Conservation (phyloP, 352 stramenopile genomes). For the Thraustotheca clavata region DNA sequence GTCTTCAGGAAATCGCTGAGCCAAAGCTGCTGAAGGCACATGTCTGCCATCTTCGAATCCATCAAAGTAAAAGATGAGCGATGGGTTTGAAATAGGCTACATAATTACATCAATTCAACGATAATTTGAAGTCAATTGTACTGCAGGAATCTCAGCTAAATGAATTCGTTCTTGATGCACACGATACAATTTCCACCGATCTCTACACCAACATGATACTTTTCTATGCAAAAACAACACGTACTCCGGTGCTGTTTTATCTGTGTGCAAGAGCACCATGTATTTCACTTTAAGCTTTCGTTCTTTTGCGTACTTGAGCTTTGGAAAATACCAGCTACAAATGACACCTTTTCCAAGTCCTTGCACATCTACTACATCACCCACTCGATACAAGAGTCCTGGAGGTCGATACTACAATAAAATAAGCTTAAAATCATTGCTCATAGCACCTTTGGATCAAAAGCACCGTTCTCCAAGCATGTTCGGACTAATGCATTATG, state of each 20-base stretch:
- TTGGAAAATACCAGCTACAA: constrained; percentile 41
- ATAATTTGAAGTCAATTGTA: constrained; percentile 17
- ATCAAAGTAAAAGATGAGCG: constrained; percentile 70
- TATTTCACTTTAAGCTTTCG: constrained; percentile 31
- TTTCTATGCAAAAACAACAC: not conserved
- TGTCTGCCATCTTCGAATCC: constrained; percentile 51
- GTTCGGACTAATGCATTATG: constrained; percentile 57
- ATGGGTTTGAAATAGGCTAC: constrained; percentile 51
- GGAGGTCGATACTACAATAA: constrained; percentile 38
- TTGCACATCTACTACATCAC: constrained; percentile 59
- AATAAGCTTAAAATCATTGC: not conserved
- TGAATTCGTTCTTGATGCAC: constrained; percentile 49
- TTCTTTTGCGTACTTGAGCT: constrained; percentile 30
- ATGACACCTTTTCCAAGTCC: constrained; percentile 47
- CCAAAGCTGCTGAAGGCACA: constrained; percentile 50
- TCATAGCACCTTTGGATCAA: constrained; percentile 37
- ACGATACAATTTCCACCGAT: constrained; percentile 43
- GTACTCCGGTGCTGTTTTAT: constrained; percentile 32
- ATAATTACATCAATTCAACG: not conserved
- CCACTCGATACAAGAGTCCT: constrained; percentile 44
- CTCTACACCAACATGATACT: constrained; percentile 23
- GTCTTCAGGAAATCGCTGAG: constrained; percentile 51
- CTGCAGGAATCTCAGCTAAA: constrained; percentile 33
- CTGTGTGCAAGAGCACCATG: constrained; percentile 51
- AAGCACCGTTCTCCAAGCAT: constrained; percentile 36